phyloP scores from a whole-genome alignment of 495 filamentous ascomycete genomes.

The Parathielavia appendiculata region DNA sequence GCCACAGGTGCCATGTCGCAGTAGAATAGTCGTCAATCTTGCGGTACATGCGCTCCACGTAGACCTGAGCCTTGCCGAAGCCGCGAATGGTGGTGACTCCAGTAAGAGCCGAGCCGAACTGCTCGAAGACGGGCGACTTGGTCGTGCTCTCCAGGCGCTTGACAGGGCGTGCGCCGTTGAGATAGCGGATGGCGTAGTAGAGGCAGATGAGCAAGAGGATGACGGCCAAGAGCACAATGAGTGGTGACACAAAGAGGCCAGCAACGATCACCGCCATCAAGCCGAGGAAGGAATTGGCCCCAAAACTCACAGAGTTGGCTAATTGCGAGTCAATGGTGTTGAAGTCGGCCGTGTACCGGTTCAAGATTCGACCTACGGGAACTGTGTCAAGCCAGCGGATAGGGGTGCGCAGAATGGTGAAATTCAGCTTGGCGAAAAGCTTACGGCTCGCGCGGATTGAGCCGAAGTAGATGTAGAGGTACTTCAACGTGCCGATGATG shows the following conservation, averaged over 20 bases:
- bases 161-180: conserved; percentile 65
- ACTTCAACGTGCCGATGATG: conserved; percentile 53
- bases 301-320: conserved; percentile 53
- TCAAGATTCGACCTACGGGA: conserved; percentile 70
- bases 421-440: conserved; percentile 61
- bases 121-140: conserved; percentile 73
- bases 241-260: conserved; percentile 57
- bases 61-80: conserved; percentile 59
- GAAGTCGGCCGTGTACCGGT: conserved; percentile 78
- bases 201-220: conserved; percentile 52
- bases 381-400: conserved; percentile 77
- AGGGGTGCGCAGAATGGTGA: conserved; percentile 62
- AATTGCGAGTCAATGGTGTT: conserved; percentile 62
- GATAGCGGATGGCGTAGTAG: conserved; percentile 54
- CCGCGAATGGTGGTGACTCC: conserved; percentile 73
- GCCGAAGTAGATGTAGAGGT: conserved; percentile 52
- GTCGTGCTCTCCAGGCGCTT: conserved; percentile 70
- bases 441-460: conserved; percentile 59
- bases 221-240: conserved; percentile 53
- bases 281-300: conserved; percentile 46
- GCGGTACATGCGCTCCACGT: conserved; percentile 59
- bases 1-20: conserved; percentile 61
- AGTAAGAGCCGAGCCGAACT: conserved; percentile 62
- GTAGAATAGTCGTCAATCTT: conserved; percentile 61
- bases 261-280: conserved; percentile 57